Conservation (phyloP, 2,329 filamentous ascomycete genomes). For the Fusarium torulosum region DNA sequence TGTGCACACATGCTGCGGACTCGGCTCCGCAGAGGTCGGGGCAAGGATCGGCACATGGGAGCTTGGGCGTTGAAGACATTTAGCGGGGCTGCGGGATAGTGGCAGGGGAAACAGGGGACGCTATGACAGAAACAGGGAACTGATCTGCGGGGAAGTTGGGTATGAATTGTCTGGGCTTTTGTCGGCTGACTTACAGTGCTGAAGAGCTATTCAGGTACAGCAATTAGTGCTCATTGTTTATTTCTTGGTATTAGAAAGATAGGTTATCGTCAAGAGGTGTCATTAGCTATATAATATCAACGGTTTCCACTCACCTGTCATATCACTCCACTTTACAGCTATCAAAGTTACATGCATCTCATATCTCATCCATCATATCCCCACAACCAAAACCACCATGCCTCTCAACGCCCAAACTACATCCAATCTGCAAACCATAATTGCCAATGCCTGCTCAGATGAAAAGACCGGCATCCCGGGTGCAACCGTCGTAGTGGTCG, state of each 20-base stretch:
- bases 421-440: slow-evolving; percentile 42
- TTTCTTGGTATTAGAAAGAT: not conserved
- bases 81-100: not conserved
- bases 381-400: slow-evolving; percentile 27
- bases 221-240: not conserved
- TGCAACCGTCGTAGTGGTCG: slow-evolving; percentile 60
- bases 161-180: not conserved
- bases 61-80: not conserved
- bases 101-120: no score
- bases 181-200: not conserved
- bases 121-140: not conserved
- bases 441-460: slow-evolving; percentile 56
- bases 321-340: not conserved
- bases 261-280: not conserved
- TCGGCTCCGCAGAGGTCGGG: not conserved
- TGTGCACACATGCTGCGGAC: not conserved
- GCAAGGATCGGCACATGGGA: not conserved
- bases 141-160: not conserved
- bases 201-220: not conserved
- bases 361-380: not conserved
- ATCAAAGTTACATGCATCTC: no score
- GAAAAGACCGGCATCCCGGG: slow-evolving; percentile 59
- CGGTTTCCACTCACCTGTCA: not conserved
- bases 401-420: slow-evolving; percentile 30
- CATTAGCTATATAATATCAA: not conserved